phyloP scores from a whole-genome alignment of 2,329 filamentous ascomycete genomes.

The Botrytis deweyae region DNA sequence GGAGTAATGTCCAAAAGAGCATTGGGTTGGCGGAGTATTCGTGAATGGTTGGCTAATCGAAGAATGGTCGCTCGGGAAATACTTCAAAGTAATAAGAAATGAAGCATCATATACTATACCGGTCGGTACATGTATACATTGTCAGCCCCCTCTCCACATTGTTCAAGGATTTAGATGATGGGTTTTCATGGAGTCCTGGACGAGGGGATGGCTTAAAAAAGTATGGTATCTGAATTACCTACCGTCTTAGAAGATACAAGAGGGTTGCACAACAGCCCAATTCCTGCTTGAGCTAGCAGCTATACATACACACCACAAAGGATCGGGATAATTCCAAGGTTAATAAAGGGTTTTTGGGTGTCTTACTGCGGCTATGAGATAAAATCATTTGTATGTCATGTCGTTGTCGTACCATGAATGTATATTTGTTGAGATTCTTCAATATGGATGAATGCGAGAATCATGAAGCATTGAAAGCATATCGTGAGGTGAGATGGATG shows the following conservation, averaged over 20 bases:
- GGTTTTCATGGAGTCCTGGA: not conserved
- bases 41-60: constrained; percentile 1
- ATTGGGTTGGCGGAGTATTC: not conserved
- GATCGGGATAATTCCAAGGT: not conserved
- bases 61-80: constrained; percentile 12
- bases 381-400: not conserved
- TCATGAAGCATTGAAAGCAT: not conserved
- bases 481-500: not conserved
- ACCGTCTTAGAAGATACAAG: constrained; percentile 19
- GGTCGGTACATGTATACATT: not conserved
- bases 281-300: constrained; percentile 4
- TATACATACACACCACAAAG: not conserved
- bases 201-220: not conserved
- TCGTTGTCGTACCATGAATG: not conserved
- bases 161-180: constrained; percentile 6
- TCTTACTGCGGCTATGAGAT: constrained; percentile 20
- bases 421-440: constrained; percentile 8
- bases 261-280: constrained; percentile 4
- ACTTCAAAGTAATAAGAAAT: not conserved
- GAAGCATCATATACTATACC: not conserved
- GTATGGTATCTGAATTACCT: constrained; percentile 8
- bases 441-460: not conserved
- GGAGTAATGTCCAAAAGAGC: constrained; percentile 5
- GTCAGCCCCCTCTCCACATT: constrained; percentile 17
- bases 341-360: not conserved